Conservation (phyloP, 139 green algal genomes). For the Haematococcus sp. region DNA sequence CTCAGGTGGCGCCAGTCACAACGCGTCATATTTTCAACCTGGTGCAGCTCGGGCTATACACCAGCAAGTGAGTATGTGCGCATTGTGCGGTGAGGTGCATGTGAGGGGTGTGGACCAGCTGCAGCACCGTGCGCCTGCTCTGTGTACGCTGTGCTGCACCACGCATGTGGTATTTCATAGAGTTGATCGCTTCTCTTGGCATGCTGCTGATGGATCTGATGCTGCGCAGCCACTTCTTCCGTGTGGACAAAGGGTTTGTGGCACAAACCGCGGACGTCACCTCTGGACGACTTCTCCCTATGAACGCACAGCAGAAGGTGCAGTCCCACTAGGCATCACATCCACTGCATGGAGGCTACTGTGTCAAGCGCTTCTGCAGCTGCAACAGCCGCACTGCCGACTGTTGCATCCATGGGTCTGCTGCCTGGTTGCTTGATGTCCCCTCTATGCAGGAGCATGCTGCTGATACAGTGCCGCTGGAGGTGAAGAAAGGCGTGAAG, state of each 20-base stretch:
- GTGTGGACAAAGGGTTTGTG: slow-evolving; percentile 89
- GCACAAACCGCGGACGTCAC: slow-evolving; percentile 61
- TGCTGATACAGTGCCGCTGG: slow-evolving; percentile 70
- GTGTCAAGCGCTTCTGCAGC: too few species aligned
- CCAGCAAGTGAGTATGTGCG: slow-evolving; percentile 84
- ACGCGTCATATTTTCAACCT: slow-evolving; percentile 76
- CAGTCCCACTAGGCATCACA: too few species aligned
- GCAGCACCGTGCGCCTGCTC: background rate
- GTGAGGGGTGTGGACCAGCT: background rate
- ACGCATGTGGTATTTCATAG: background rate
- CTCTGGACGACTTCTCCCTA: slow-evolving; percentile 39
- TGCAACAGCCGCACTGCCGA: too few species aligned
- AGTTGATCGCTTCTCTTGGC: too few species aligned
- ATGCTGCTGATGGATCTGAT: background rate
- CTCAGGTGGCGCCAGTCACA: slow-evolving; percentile 75
- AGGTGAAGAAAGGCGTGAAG: slow-evolving; percentile 64
- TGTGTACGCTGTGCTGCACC: background rate
- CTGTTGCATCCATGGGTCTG: background rate
- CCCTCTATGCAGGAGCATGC: slow-evolving; percentile 46
- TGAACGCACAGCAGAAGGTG: slow-evolving; percentile 61
- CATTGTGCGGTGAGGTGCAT: slow-evolving; percentile 7
- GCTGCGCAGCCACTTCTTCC: slow-evolving; percentile 26
- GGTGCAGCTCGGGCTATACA: slow-evolving; percentile 71
- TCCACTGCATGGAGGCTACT: too few species aligned
- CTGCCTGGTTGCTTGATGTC: too few species aligned